Evolutionary conservation across 306 rosid genomes (phyloP), one percentile per base, ranked within the genome.

Genomic region (Hylodesmum podocarpum): DNA sequence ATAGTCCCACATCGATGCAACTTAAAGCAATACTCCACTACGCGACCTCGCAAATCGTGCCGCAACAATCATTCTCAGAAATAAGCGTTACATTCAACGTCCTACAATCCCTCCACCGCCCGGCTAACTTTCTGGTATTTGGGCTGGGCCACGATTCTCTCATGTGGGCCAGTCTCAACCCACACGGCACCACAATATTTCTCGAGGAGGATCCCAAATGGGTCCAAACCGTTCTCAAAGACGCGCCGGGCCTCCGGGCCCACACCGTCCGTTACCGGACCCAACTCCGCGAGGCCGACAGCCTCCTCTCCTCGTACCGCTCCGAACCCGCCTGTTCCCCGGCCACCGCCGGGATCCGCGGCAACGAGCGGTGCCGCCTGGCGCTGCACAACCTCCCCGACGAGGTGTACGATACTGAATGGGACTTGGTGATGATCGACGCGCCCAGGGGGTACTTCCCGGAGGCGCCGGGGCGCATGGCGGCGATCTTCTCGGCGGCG

Each of bases 401-500:
- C 1, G 92, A 88, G 88, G 87, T 91, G 10, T 93, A 93, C 53
- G 86, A 80, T 0, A 89, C 1, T 16, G 96, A 93, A 33, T 93
- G 98, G 98, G 98, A 93, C 22, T 43, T 91, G 61, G 83, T 93
- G 4, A 93, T 93, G 98, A 83, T 93, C 75, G 96, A 93, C 46
- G 98, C 98, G 46, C 98, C 98, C 12, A 66, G 80, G 0, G 98
- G 97, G 3, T 93, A 91, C 14, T 93, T 86, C 0, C 73, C 97
- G 0, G 93, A 89, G 84, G 93, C 93, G 2, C 98, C 97, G 4
- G 98, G 97, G 4, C 33, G 98, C 28, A 93, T 93, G 98, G 97
- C 75, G 16, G 97, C 96, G 55, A 89, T 93, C 6, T 93, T 79
- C 75, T 87, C 97, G 3, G 89, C 85, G 40, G 86, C 96, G 3